Percentiles rank a stretch among this genome's conserved stretches.
Conservation (phyloP, 1,284 basidiomycete species). For the Puccinia horiana region DNA sequence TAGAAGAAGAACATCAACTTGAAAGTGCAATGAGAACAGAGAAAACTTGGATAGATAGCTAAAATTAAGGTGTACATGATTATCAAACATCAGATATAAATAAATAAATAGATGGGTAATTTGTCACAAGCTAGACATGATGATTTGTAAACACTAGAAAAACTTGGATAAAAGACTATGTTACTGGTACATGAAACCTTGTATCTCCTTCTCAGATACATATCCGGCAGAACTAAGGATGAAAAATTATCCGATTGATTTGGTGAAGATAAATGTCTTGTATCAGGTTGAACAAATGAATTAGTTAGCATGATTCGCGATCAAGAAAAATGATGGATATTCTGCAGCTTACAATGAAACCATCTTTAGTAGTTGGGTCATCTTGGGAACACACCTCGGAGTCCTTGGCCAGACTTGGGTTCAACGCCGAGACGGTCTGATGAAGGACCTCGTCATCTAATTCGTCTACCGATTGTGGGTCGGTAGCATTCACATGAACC, state of each 20-base stretch:
- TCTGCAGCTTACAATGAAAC: not conserved
- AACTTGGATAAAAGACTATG: too few species aligned
- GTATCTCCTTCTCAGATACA: too few species aligned
- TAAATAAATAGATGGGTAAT: too few species aligned
- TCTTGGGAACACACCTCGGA: slow-evolving; percentile 19
- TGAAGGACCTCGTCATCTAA: slow-evolving; percentile 35
- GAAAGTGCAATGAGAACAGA: too few species aligned
- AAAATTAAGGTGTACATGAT: too few species aligned
- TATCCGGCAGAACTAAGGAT: not conserved
- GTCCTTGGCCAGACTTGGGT: not conserved
- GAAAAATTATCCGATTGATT: slow-evolving; percentile 24
- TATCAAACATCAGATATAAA: too few species aligned
- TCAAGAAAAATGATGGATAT: not conserved
- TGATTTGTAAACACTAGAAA: too few species aligned
- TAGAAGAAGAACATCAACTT: too few species aligned
- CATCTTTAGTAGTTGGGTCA: slow-evolving; percentile 10
- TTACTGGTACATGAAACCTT: too few species aligned
- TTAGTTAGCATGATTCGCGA: not conserved
- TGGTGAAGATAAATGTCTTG: slow-evolving; percentile 26
- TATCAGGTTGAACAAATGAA: not conserved
- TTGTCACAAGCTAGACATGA: too few species aligned
- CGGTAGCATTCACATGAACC: slow-evolving; percentile 29
- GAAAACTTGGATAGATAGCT: too few species aligned
- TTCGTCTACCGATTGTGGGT: slow-evolving; percentile 33
- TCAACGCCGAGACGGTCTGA: slow-evolving; percentile 25